Conservation (phyloP, 768 basidiomycete species). For the Termitomyces sp. region DNA sequence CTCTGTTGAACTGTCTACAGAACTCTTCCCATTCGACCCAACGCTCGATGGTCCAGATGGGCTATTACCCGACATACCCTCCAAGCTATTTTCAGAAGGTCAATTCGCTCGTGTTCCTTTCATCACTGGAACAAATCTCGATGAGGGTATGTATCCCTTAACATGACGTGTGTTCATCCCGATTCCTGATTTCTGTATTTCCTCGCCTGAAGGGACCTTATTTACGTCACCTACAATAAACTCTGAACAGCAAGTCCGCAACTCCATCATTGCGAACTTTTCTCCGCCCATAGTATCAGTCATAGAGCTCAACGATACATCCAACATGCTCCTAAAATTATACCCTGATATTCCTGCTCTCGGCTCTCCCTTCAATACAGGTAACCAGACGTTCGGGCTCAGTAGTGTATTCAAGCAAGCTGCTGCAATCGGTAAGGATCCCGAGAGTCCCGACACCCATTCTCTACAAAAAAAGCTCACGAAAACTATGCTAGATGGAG, state of each 20-base stretch:
- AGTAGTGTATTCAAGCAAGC: constrained; percentile 35
- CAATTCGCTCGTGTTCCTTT: constrained; percentile 38
- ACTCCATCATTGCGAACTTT: constrained; percentile 20
- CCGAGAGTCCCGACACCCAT: not conserved
- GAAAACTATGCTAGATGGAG: constrained; percentile 17
- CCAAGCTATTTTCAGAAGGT: constrained; percentile 28
- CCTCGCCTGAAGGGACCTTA: constrained; percentile 25
- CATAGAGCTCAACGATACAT: constrained; percentile 13
- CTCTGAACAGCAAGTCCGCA: constrained; percentile 22
- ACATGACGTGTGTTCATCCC: not conserved
- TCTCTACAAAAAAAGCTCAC: not conserved
- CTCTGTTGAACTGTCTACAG: constrained; percentile 19
- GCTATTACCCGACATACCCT: constrained; percentile 35
- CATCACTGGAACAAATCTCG: constrained; percentile 41
- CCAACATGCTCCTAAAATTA: constrained; percentile 27
- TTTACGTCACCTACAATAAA: constrained; percentile 22
- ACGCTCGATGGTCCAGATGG: constrained; percentile 39
- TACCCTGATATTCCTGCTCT: constrained; percentile 41
- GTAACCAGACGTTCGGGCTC: constrained; percentile 41
- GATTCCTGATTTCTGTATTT: not conserved
- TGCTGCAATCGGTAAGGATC: constrained; percentile 25
- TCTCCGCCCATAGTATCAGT: constrained; percentile 24
- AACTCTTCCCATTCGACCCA: constrained; percentile 32
- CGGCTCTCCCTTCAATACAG: constrained; percentile 44
- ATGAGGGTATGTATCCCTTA: constrained; percentile 35